Percentiles rank a stretch among this genome's conserved stretches.
Conservation (phyloP, 1,139 yeast species). For the Sugiyamaella neomexicana region DNA sequence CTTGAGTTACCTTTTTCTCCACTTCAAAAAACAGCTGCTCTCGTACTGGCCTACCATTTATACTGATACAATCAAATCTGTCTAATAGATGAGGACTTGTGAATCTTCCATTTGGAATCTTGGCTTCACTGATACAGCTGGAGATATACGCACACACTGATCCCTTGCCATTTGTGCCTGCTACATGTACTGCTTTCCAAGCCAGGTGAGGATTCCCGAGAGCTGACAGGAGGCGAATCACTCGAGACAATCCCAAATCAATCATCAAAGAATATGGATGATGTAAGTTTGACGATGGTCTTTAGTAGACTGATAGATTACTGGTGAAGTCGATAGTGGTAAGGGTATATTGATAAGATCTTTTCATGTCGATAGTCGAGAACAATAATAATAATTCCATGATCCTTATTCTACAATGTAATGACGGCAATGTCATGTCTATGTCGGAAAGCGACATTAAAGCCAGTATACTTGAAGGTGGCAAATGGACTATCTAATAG, state of each 20-base stretch:
- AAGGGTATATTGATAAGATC: constrained; percentile 3
- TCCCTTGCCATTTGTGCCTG: constrained; percentile 96
- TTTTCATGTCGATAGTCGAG: not conserved
- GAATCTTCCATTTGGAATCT: constrained; percentile 66
- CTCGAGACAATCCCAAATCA: constrained; percentile 66
- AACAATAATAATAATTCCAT: not conserved
- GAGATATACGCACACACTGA: constrained; percentile 80
- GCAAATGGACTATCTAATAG: not conserved
- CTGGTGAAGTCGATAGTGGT: not conserved
- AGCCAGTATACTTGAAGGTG: not conserved
- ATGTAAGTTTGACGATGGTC: too few relatives aligned
- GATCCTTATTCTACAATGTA: not conserved
- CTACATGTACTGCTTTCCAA: constrained; percentile 73
- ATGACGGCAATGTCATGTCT: not conserved
- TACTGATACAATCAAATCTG: constrained; percentile 71
- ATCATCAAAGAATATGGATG: constrained; percentile 37
- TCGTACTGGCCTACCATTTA: constrained; percentile 60
- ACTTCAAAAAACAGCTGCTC: constrained; percentile 48
- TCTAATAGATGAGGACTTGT: constrained; percentile 82
- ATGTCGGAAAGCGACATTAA: not conserved
- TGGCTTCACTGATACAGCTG: constrained; percentile 54
- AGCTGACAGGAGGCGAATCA: constrained; percentile 53
- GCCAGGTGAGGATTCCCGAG: constrained; percentile 68
- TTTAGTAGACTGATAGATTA: too few relatives aligned
- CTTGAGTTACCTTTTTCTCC: constrained; percentile 43